phyloP scores from a whole-genome alignment of 805 yeast species.

The Cyberlindnera mycetangii region DNA sequence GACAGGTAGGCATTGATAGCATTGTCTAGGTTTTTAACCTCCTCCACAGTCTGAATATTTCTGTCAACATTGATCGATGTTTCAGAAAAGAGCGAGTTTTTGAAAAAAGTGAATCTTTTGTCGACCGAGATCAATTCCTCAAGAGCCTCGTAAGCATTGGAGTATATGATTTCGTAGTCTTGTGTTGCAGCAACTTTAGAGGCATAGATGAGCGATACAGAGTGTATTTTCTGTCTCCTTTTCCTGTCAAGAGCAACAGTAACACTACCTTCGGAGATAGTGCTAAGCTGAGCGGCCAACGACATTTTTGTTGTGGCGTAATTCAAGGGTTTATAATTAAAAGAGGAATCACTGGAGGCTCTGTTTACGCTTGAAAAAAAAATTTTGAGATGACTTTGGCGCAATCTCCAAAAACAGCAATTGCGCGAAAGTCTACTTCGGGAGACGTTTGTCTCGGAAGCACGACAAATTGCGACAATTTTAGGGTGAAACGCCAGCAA shows the following conservation, averaged over 20 bases:
- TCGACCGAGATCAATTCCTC: conserved; percentile 71
- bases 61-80: conserved; percentile 79
- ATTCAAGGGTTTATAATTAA: neutral
- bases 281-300: conserved; percentile 79
- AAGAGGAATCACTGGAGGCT: neutral
- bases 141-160: conserved; percentile 71
- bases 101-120: conserved; percentile 68
- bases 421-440: neutral
- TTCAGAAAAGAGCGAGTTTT: conserved; percentile 74
- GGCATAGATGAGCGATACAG: conserved; percentile 84
- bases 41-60: conserved; percentile 76
- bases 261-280: conserved; percentile 59
- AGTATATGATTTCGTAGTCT: conserved; percentile 80
- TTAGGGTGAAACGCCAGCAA: neutral
- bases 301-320: conserved; percentile 38
- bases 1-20: conserved; percentile 75
- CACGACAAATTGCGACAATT: neutral
- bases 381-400: conserved; percentile 3
- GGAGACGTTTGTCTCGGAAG: neutral
- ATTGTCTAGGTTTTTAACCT: conserved; percentile 65
- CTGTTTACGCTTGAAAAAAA: neutral
- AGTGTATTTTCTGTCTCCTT: conserved; percentile 79
- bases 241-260: conserved; percentile 84
- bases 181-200: conserved; percentile 90
- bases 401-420: neutral